Evolutionary conservation across 2,329 filamentous ascomycete genomes (phyloP).

Genomic region (Colletotrichum neosansevieriae): DNA sequence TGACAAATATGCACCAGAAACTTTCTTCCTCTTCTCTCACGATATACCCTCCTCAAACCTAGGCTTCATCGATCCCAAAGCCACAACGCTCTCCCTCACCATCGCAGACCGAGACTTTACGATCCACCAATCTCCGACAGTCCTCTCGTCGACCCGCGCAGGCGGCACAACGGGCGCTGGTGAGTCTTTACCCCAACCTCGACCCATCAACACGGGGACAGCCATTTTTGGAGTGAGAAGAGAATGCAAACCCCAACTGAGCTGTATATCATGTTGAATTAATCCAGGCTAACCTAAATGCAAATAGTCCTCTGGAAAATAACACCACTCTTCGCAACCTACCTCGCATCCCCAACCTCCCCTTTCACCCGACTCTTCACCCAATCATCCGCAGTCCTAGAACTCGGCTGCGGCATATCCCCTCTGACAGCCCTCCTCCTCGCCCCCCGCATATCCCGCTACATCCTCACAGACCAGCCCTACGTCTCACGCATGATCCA

Average conservation of each 20-base stretch:
- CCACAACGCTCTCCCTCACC: constrained; percentile 72
- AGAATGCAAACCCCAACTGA: constrained; percentile 5
- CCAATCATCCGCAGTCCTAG: constrained; percentile 72
- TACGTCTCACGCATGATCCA: constrained; percentile 85
- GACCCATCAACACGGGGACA: no score
- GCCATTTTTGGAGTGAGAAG: no score
- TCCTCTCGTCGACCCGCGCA: constrained; percentile 81
- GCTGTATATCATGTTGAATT: not conserved
- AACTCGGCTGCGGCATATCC: constrained; percentile 90
- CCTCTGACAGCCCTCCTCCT: constrained; percentile 81
- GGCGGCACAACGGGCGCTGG: constrained; percentile 68
- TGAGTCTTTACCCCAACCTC: constrained; percentile 43
- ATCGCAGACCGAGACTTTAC: constrained; percentile 78
- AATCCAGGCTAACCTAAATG: constrained; percentile 26
- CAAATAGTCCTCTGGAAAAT: constrained; percentile 87
- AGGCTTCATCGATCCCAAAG: constrained; percentile 84
- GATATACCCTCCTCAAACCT: constrained; percentile 80
- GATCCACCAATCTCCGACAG: constrained; percentile 84
- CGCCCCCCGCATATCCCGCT: constrained; percentile 69
- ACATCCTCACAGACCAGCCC: constrained; percentile 87
- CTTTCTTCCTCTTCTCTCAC: constrained; percentile 87
- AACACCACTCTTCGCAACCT: constrained; percentile 84
- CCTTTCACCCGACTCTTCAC: constrained; percentile 69
- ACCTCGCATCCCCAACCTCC: constrained; percentile 76
- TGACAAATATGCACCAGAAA: constrained; percentile 69